Conservation (phyloP, 2,329 filamentous ascomycete species). For the Apiospora kogelbergensis region DNA sequence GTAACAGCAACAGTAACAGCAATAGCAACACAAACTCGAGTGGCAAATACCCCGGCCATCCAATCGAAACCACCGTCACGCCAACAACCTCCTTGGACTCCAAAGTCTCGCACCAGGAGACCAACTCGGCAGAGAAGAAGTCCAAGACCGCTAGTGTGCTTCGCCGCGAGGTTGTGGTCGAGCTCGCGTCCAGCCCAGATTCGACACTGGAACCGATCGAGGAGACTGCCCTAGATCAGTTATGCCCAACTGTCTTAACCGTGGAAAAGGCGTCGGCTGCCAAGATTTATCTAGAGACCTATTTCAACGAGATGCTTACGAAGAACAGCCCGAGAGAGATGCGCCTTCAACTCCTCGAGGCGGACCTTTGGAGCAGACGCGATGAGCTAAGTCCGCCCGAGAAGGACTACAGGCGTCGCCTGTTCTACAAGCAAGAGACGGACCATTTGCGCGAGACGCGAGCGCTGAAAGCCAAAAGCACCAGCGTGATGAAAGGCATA, state of each 20-base stretch:
- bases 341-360: slow-evolving; percentile 63
- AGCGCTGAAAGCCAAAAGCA: slow-evolving; percentile 64
- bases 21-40: slow-evolving; percentile 24
- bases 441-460: slow-evolving; percentile 74
- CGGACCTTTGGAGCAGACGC: slow-evolving; percentile 53
- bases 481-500: slow-evolving; percentile 36
- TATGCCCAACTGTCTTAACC: slow-evolving; percentile 48
- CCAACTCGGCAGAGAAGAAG: slow-evolving; percentile 29
- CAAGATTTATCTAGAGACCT: slow-evolving; percentile 83
- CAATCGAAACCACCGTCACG: slow-evolving; percentile 30
- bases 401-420: slow-evolving; percentile 49
- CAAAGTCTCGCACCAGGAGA: slow-evolving; percentile 34
- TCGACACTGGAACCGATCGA: slow-evolving; percentile 28
- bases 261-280: slow-evolving; percentile 78
- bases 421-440: slow-evolving; percentile 68
- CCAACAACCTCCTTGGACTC: slow-evolving; percentile 42
- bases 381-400: slow-evolving; percentile 56
- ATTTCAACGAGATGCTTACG: slow-evolving; percentile 71
- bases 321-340: slow-evolving; percentile 57
- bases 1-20: slow-evolving; percentile 28
- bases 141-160: slow-evolving; percentile 22
- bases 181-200: slow-evolving; percentile 25
- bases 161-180: slow-evolving; percentile 24
- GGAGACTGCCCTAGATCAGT: slow-evolving; percentile 12
- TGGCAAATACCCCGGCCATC: slow-evolving; percentile 26